phyloP scores from a whole-genome alignment of 805 yeast species.

The Kregervanrija fluxuum region DNA sequence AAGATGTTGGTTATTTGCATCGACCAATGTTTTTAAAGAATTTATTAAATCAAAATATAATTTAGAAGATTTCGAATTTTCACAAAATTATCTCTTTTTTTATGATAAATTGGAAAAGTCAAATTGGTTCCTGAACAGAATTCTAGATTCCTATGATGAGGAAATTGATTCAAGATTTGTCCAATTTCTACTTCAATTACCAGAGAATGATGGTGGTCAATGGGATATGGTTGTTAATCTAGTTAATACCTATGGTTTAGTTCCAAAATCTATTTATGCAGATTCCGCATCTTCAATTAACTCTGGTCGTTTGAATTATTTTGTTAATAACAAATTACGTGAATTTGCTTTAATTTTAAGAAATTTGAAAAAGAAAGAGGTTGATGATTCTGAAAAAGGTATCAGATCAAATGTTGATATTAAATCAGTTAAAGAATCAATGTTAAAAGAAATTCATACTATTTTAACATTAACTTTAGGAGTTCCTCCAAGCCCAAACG shows the following conservation, averaged over 20 bases:
- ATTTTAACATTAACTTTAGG: slow-evolving; percentile 67
- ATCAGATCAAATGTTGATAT: slow-evolving; percentile 8
- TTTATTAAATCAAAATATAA: slow-evolving; percentile 56
- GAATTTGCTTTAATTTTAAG: slow-evolving; percentile 72
- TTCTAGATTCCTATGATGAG: slow-evolving; percentile 59
- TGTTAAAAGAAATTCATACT: slow-evolving; percentile 60
- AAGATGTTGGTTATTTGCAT: slow-evolving; percentile 87
- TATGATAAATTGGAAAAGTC: slow-evolving; percentile 84
- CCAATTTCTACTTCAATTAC: slow-evolving; percentile 54
- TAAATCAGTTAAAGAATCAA: slow-evolving; percentile 21
- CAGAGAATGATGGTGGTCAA: slow-evolving; percentile 84
- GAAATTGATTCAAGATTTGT: slow-evolving; percentile 67
- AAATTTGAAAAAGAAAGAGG: slow-evolving; percentile 35
- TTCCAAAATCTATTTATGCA: slow-evolving; percentile 68
- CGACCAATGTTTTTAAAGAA: slow-evolving; percentile 68
- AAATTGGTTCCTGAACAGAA: slow-evolving; percentile 71
- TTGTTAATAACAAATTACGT: slow-evolving; percentile 64
- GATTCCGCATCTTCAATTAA: slow-evolving; percentile 59
- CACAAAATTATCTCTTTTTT: slow-evolving; percentile 75
- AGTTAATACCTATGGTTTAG: slow-evolving; percentile 70
- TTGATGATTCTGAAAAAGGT: slow-evolving; percentile 22
- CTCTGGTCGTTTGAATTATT: slow-evolving; percentile 48
- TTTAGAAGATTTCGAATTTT: slow-evolving; percentile 63
- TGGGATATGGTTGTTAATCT: slow-evolving; percentile 80
- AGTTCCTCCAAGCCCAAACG: slow-evolving; percentile 68